Conservation (phyloP, 805 yeast genomes). For the Saturnispora gosingensis region DNA sequence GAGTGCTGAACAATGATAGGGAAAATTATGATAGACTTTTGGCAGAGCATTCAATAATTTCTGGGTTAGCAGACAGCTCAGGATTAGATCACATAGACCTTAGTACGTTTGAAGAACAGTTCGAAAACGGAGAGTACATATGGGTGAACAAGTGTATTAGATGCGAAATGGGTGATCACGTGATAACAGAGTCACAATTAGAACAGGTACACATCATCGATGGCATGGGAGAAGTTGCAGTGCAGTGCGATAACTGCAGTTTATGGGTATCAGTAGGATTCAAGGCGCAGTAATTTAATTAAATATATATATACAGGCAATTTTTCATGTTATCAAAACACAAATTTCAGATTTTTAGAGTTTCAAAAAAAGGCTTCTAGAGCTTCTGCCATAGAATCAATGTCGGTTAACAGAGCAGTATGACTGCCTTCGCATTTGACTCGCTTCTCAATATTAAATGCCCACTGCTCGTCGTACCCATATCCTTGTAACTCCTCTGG, state of each 20-base stretch:
- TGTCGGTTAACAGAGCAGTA: conserved; percentile 68
- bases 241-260: conserved; percentile 80
- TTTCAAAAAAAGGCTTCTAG: conserved; percentile 33
- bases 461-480: conserved; percentile 29
- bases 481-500: conserved; percentile 9
- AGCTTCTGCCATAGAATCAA: conserved; percentile 64
- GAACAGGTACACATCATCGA: conserved; percentile 22
- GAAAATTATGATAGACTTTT: conserved; percentile 45
- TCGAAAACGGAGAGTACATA: conserved; percentile 1
- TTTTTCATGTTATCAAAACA: background rate
- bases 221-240: conserved; percentile 42
- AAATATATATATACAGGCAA: background rate
- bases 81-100: conserved; percentile 31
- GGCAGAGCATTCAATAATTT: conserved; percentile 24
- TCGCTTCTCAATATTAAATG: conserved; percentile 65
- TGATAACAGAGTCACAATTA: conserved; percentile 44
- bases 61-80: conserved; percentile 55
- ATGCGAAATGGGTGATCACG: conserved; percentile 29
- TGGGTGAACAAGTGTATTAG: conserved; percentile 58
- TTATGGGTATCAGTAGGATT: conserved; percentile 63
- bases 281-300: background rate
- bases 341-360: background rate
- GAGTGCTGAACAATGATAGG: conserved; percentile 40
- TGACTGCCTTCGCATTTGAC: conserved; percentile 63
- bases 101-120: conserved; percentile 1